Evolutionary conservation across 1,139 yeast genomes (phyloP), one percentile per base, ranked within the genome.

Genomic region (Geotrichum fermentans): DNA sequence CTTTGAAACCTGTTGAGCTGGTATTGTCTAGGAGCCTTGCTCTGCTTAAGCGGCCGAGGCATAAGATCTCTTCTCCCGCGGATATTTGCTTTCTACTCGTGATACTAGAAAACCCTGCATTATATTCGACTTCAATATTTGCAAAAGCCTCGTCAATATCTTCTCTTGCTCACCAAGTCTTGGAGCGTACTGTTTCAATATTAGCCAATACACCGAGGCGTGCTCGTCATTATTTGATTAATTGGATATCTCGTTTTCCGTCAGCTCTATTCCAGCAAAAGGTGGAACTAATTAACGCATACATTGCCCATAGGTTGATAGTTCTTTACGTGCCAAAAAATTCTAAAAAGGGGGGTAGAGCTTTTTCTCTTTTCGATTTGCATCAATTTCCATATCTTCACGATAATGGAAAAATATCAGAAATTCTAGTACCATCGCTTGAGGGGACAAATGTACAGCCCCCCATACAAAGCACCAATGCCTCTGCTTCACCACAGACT

Each of bases 161-260:
- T 17, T 47, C 51, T 65, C 58, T 82, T 14, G 73, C 82, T 21
- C 82, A 80, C 59, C 90, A 85, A 46, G 72, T 88, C 2, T 61
- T 82, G 21, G 84, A 83, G 59, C 70, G 90, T 44, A 67, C 79
- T 2, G 68, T 86, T 35, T 95, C 95, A 0, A 69, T 83, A 4
- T 58, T 87, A 44, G 73, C 92, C 0, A 74, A 80, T 56, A 58
- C 76, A 3, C 72, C 74, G 29, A 63, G 73, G 2, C 58, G 67
- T 0, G 61, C 69, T 11, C 62, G 75, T 2, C 75, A 74, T 37
- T 74, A 75, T 55, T 61, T 83, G 32, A 71, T 79, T 2, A 73
- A 77, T 53, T 83, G 88, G 84, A 70, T 83, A 58, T 72, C 81
- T 5, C 68, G 74, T 46, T 54, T 42, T 42, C 58, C 64, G 72